phyloP scores from a whole-genome alignment of 1,284 basidiomycete species.

The Amylostereum chailletii region DNA sequence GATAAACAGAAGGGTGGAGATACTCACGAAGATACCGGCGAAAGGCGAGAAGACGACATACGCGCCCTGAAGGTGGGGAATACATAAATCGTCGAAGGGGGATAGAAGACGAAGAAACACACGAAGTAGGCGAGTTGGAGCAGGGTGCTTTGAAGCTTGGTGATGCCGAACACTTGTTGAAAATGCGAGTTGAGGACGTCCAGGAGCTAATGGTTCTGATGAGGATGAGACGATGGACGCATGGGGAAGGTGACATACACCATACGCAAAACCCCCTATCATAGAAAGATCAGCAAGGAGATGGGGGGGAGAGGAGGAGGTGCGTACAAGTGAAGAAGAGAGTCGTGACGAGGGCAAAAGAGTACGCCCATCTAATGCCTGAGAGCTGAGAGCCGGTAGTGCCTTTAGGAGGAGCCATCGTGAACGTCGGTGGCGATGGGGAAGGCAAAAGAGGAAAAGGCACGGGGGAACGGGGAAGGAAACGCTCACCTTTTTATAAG shows the following conservation, averaged over 20 bases:
- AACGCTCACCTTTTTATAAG: neutral
- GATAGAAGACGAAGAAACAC: conserved; percentile 9
- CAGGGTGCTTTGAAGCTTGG: conserved; percentile 73
- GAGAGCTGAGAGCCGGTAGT: conserved; percentile 26
- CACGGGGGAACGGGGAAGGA: neutral
- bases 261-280: conserved; percentile 68
- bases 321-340: conserved; percentile 73
- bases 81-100: conserved; percentile 3
- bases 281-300: neutral
- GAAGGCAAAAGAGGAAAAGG: neutral
- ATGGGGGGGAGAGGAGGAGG: conserved; percentile 5
- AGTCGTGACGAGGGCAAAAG: conserved; percentile 68
- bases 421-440: too few species aligned
- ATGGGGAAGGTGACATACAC: conserved; percentile 29
- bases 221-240: conserved; percentile 11
- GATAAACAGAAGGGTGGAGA: neutral
- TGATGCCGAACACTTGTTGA: conserved; percentile 63
- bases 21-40: conserved; percentile 44
- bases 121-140: conserved; percentile 83
- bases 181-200: conserved; percentile 83
- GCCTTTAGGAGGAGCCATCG: neutral
- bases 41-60: conserved; percentile 58
- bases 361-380: conserved; percentile 38
- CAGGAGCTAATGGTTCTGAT: conserved; percentile 44
- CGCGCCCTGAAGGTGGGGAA: conserved; percentile 37